Percentiles rank a stretch among this genome's conserved stretches.
These are phyloP conservation scores for Phytophthora pisi DNA, from an alignment of 352 stramenopile genomes.

Conservation along the genomic window DNA sequence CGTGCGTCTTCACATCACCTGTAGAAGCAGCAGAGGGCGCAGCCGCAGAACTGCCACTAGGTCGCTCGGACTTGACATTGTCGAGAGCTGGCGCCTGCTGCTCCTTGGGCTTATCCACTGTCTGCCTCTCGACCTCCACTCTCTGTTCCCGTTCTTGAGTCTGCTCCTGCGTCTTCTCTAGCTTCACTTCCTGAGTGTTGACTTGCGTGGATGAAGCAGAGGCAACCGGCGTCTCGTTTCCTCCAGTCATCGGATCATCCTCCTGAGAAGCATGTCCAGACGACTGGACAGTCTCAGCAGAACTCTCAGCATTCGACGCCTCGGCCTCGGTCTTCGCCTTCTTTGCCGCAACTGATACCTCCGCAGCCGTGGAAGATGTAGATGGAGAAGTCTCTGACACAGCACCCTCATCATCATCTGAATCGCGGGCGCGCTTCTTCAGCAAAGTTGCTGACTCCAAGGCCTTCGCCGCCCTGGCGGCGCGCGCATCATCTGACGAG, in stretches of 20 bases:
- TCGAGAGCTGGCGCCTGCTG: constrained; percentile 6
- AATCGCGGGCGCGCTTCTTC: constrained; percentile 56
- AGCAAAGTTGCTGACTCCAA: constrained; percentile 51
- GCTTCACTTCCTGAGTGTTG: constrained; percentile 15
- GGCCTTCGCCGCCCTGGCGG: constrained; percentile 21
- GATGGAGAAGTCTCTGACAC: constrained; percentile 20
- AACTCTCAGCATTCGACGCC: constrained; percentile 13
- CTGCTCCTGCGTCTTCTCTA: constrained; percentile 18
- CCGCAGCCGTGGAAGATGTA: constrained; percentile 3
- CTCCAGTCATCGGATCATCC: constrained; percentile 39
- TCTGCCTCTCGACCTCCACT: constrained; percentile 5
- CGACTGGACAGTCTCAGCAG: constrained; percentile 24
- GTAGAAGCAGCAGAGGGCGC: constrained; percentile 1
- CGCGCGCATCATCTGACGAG: constrained; percentile 48
- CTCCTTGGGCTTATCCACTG: constrained; percentile 7
- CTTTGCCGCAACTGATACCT: constrained; percentile 31
- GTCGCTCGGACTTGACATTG: constrained; percentile 11
- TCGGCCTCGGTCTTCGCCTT: constrained; percentile 35
- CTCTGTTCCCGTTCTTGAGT: constrained; percentile 5
- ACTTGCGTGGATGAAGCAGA: constrained; percentile 11
- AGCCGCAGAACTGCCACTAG: constrained; percentile 13
- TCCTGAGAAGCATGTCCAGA: constrained; percentile 20
- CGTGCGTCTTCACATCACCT: constrained; percentile 13
- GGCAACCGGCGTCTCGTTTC: constrained; percentile 3
- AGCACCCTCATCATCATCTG: constrained; percentile 29